Conservation (phyloP, 2,329 filamentous ascomycete genomes). For the Apiospora marii region DNA sequence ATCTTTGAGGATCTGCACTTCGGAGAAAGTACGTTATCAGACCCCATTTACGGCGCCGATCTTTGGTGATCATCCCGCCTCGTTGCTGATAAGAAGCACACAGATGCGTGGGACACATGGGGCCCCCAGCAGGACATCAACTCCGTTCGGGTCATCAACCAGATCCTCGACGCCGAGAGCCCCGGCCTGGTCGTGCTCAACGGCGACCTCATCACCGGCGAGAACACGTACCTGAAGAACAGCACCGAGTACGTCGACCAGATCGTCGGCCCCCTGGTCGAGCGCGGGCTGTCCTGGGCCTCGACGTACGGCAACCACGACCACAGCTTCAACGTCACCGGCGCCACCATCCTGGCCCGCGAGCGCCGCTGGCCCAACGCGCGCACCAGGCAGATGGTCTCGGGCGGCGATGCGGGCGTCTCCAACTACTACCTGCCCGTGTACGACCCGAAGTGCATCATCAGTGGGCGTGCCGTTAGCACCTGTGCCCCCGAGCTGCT, state of each 20-base stretch:
- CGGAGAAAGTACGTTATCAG: slow-evolving; percentile 64
- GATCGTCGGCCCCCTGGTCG: slow-evolving; percentile 65
- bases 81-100: not conserved
- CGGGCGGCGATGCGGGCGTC: slow-evolving; percentile 44
- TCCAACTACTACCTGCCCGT: slow-evolving; percentile 59
- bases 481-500: slow-evolving; percentile 53
- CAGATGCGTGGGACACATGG: slow-evolving; percentile 55
- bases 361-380: slow-evolving; percentile 49
- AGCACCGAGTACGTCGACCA: slow-evolving; percentile 65
- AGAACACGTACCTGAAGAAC: slow-evolving; percentile 65
- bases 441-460: slow-evolving; percentile 46
- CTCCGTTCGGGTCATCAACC: slow-evolving; percentile 63
- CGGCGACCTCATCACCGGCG: slow-evolving; percentile 75
- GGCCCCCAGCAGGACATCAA: slow-evolving; percentile 62
- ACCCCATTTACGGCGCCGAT: not conserved
- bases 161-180: slow-evolving; percentile 63
- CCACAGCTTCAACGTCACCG: slow-evolving; percentile 63
- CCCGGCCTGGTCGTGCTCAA: slow-evolving; percentile 73
- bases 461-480: slow-evolving; percentile 13
- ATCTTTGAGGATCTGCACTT: slow-evolving; percentile 77
- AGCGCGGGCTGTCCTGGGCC: slow-evolving; percentile 66
- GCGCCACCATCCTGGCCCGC: slow-evolving; percentile 50
- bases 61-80: not conserved
- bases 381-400: slow-evolving; percentile 51
- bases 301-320: slow-evolving; percentile 79